Evolutionary conservation across 306 rosid species (phyloP).

Genomic region (Biancaea sappan): DNA sequence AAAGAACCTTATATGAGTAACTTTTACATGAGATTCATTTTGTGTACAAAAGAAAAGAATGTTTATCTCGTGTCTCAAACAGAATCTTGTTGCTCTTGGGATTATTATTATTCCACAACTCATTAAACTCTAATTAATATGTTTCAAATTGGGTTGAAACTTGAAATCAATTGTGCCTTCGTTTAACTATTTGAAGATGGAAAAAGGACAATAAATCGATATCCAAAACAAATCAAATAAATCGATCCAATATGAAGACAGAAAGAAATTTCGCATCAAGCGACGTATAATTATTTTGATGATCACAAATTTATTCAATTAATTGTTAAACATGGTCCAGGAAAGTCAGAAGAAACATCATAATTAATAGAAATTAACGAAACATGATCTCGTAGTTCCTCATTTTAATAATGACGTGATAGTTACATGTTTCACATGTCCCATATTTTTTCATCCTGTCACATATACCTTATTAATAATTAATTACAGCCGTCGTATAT

Average conservation of each 20-base stretch:
- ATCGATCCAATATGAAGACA: too few relatives aligned
- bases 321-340: background rate
- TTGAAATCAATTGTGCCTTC: too few relatives aligned
- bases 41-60: constrained; percentile 3
- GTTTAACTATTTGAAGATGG: too few relatives aligned
- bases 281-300: background rate
- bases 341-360: background rate
- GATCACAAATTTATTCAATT: background rate
- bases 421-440: background rate
- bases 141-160: too few relatives aligned
- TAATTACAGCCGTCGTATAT: background rate
- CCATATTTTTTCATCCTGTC: background rate
- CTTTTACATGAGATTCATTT: constrained; percentile 7
- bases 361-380: background rate
- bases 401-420: background rate
- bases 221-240: too few relatives aligned
- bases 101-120: too few relatives aligned
- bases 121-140: too few relatives aligned
- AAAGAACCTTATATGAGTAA: background rate
- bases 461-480: too few relatives aligned
- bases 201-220: too few relatives aligned
- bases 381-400: background rate
- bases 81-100: background rate
- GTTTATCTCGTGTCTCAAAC: background rate
- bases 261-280: background rate